A percentile compares a stretch with the other conserved stretches of the same genome.
phyloP scores from a whole-genome alignment of 768 basidiomycete genomes.

The Tulasnella sp. region DNA sequence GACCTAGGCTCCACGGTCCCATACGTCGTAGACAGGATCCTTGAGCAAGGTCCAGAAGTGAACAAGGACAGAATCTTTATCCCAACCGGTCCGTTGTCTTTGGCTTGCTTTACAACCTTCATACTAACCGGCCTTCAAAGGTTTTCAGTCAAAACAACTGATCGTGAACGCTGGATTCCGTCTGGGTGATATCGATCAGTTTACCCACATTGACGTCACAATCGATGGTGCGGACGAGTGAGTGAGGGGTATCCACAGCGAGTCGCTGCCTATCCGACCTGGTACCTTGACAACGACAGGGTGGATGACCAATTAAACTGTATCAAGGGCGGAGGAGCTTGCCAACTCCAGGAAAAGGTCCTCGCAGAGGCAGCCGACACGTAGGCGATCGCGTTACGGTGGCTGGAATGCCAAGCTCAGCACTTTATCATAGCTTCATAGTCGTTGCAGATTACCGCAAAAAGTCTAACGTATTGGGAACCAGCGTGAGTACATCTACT shows the following conservation, averaged over 20 bases:
- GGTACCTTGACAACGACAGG: conserved; percentile 32
- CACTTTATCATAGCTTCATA: conserved; percentile 45
- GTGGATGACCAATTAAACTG: conserved; percentile 79
- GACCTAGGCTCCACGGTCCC: conserved; percentile 75
- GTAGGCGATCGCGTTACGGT: conserved; percentile 31
- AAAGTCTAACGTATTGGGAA: conserved; percentile 70
- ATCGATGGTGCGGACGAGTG: conserved; percentile 97
- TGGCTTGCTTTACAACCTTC: neutral
- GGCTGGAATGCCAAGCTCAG: neutral
- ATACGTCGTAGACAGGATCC: conserved; percentile 90
- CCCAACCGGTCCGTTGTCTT: conserved; percentile 49
- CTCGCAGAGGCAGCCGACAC: conserved; percentile 90
- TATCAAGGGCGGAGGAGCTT: conserved; percentile 96
- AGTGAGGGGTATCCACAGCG: conserved; percentile 13
- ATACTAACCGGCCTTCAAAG: conserved; percentile 28
- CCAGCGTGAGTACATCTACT: conserved; percentile 43
- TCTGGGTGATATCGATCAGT: conserved; percentile 83
- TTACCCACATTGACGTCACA: conserved; percentile 84
- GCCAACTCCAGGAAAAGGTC: conserved; percentile 93
- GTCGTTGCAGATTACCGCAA: conserved; percentile 94
- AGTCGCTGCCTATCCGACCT: neutral
- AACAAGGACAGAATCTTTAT: conserved; percentile 81
- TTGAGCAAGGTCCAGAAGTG: conserved; percentile 59
- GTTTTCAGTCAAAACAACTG: conserved; percentile 93
- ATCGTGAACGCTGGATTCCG: conserved; percentile 67